These are phyloP conservation scores for Spergularia marina DNA, from an alignment of 148 eudicot species.

Conservation along the genomic window DNA sequence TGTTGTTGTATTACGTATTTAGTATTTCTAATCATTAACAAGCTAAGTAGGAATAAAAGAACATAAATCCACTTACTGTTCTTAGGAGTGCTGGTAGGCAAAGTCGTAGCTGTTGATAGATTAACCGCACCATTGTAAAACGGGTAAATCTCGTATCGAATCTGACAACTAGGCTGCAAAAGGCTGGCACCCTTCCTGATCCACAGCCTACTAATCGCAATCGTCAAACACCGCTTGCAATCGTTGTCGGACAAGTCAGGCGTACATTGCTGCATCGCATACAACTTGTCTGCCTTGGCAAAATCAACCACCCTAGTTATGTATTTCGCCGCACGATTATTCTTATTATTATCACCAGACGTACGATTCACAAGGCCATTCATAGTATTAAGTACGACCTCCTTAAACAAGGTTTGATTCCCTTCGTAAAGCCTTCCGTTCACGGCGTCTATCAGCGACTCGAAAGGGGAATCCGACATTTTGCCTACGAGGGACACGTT, in stretches of 20 bases:
- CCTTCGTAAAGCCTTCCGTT: not conserved
- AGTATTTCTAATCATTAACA: no score
- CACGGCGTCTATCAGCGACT: not conserved
- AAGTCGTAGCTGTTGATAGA: not conserved
- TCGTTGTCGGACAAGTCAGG: slow-evolving; percentile 21
- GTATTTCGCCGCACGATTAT: no score
- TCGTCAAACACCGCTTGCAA: slow-evolving; percentile 19
- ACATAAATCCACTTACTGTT: no score
- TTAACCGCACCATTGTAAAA: slow-evolving; percentile 21
- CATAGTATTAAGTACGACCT: not conserved
- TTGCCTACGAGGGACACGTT: slow-evolving; percentile 15
- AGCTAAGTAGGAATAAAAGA: no score
- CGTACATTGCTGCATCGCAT: slow-evolving; percentile 24
- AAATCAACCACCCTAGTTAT: not conserved
- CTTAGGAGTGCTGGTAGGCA: no score
- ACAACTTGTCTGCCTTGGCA: not conserved
- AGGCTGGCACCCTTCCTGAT: slow-evolving; percentile 18
- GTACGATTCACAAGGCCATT: not conserved
- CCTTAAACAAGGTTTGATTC: not conserved
- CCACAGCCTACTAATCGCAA: not conserved
- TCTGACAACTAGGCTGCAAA: slow-evolving; percentile 29
- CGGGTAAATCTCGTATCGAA: slow-evolving; percentile 24
- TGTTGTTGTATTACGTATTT: no score
- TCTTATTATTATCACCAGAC: not conserved
- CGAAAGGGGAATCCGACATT: not conserved